Base-by-base conservation (phyloP, 2,329 filamentous ascomycete genomes). In the Neoascochyta sp. region DNA sequence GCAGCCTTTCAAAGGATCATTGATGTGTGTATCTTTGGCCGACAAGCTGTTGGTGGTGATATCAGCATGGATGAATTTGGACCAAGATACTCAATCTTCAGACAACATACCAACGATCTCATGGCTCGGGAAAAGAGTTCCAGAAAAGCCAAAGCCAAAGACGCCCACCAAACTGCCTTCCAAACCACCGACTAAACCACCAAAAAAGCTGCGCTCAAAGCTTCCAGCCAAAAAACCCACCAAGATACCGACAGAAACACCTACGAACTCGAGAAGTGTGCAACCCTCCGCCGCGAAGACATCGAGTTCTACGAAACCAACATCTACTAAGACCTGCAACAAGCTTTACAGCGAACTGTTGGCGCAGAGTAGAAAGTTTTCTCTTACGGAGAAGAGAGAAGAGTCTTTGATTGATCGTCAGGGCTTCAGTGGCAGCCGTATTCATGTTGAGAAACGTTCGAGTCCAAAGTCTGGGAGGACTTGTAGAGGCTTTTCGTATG, bases 301-400 rank as follows among this genome's bases (percentile, higher is more conserved):
- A 9, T 22, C 20, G 10, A 22, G 20, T 9, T 5, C 9, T 22
- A 11, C 20, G 12, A 22, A 22, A 11, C 20, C 20, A 5, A 22
- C 20, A 22, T 11, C 20, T 5, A 5, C 20, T 5, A 22, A 22
- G 9, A 22, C 20, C 4, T 22, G 20, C 9, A 22, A 22, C 9
- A 22, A 22, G 20, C 20, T 22, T 22, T 22, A 22, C 20, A 22
- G 20, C 20, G 20, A 22, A 11, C 9, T 22, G 20, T 22, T 22
- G 9, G 20, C 20, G 9, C 12, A 9, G 4, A 22, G 20, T 22
- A n/a, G n/a, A n/a, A n/a, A n/a, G n/a, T n/a, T n/a, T n/a, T n/a
- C n/a, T n/a, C n/a, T 22, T 11, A 9, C 20, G 12, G 20, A 22
- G 12, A 22, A 9, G 9, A 22, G 20, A 9, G 20, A 22, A 4